These are phyloP conservation scores for Capillidium heterosporum DNA, from an alignment of 371 early-diverging fungal genomes.

Conservation along the genomic window DNA sequence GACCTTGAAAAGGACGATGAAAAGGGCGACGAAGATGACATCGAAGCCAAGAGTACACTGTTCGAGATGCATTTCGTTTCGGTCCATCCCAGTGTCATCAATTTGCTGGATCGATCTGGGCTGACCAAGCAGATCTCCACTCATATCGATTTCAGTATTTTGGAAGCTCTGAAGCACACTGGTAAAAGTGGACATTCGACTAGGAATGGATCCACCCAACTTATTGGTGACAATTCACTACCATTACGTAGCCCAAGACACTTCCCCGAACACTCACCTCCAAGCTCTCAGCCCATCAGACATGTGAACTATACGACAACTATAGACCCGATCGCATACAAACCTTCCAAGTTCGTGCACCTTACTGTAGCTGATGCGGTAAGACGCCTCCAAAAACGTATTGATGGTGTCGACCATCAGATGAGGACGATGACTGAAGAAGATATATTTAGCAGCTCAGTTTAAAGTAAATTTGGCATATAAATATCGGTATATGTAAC, in stretches of 20 bases:
- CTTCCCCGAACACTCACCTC: background rate
- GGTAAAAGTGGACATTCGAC: too few species aligned
- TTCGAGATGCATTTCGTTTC: slow-evolving; percentile 18
- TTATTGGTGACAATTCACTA: background rate
- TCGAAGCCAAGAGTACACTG: background rate
- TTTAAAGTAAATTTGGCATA: too few species aligned
- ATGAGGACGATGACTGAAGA: too few species aligned
- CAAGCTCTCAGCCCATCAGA: too few species aligned
- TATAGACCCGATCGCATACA: background rate
- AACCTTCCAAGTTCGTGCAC: background rate
- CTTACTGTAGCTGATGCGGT: slow-evolving; percentile 2
- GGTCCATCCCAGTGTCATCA: slow-evolving; percentile 13
- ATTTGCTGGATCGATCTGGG: slow-evolving; percentile 14
- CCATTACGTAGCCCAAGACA: background rate
- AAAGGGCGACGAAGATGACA: background rate
- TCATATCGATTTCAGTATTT: too few species aligned
- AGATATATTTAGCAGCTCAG: too few species aligned
- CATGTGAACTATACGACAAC: background rate
- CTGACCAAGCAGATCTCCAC: slow-evolving; percentile 17
- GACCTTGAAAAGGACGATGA: background rate
- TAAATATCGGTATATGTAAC: too few species aligned
- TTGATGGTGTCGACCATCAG: background rate
- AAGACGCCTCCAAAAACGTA: background rate
- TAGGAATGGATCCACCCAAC: slow-evolving; percentile 9
- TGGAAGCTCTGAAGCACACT: too few species aligned